These are phyloP conservation scores for Lentinula guzmanii DNA, from an alignment of 768 basidiomycete species.

Conservation along the genomic window DNA sequence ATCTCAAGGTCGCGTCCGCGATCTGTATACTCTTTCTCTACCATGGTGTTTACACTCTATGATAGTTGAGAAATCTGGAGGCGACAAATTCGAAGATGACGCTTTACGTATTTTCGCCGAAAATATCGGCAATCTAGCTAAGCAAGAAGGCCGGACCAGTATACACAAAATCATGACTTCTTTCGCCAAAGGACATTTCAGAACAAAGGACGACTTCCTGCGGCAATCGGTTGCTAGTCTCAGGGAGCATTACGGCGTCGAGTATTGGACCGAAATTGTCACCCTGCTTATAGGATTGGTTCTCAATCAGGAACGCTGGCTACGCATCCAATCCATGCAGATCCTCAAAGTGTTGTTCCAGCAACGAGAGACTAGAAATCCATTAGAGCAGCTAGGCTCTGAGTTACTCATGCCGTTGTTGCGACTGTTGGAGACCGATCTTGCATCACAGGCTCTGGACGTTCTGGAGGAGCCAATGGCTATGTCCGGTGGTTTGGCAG, in stretches of 20 bases:
- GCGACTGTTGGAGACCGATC: conserved; percentile 81
- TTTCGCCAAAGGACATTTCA: conserved; percentile 81
- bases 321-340: conserved; percentile 78
- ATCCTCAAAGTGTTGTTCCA: conserved; percentile 86
- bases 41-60: conserved; percentile 87
- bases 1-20: conserved; percentile 67
- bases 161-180: conserved; percentile 87
- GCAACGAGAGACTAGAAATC: conserved; percentile 71
- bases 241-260: conserved; percentile 75
- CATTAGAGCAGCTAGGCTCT: conserved; percentile 69
- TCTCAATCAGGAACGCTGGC: conserved; percentile 77
- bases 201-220: conserved; percentile 90
- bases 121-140: conserved; percentile 68
- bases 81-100: conserved; percentile 37
- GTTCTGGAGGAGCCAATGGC: conserved; percentile 90
- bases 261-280: conserved; percentile 76
- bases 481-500: conserved; percentile 69
- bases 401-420: conserved; percentile 90
- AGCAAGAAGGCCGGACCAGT: conserved; percentile 64
- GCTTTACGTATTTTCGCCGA: conserved; percentile 64
- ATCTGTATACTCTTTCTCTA: conserved; percentile 74
- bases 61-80: conserved; percentile 40
- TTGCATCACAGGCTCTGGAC: conserved; percentile 80
- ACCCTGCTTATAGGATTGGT: conserved; percentile 83
- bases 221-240: conserved; percentile 82